Base-by-base conservation (phyloP, 2,329 filamentous ascomycete genomes). In the Niveomyces coronatus region DNA sequence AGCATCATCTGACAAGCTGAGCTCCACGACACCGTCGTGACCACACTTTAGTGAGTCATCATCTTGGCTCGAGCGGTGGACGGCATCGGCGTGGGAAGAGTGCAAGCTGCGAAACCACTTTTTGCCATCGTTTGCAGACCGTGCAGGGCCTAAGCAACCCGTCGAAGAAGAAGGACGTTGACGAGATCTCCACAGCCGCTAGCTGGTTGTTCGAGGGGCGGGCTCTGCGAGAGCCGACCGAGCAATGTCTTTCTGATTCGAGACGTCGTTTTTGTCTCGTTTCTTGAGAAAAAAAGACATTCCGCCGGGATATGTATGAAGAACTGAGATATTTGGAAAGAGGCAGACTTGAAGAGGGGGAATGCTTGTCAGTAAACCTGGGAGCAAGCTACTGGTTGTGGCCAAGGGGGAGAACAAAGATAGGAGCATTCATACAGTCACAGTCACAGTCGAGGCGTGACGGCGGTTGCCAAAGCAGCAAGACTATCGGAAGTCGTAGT, bases 101-200 rank as follows among this genome's bases (percentile, higher is more conserved):
- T 36, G 29, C 9, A 41, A 15, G 39, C 39, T 39, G 7, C 36
- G 32, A 34, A 31, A 38, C 36, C 41, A 43, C 28, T 39, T 39
- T 3, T 31, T 29, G 24, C 38, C 22, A 35, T 43, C 32, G 28
- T 35, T 18, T 29, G 20, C 29, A 19, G 39, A 4, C 9, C 39
- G 33, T 28, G 33, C 9, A 33, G 32, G 18, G 18, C 39, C 33
- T 18, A 41, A 29, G 29, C 39, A 41, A 13, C 16, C 34, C 7
- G 33, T 16, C 14, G 33, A 36, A 14, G 17, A 14, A 37, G 39
- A 40, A 40, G 34, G 41, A 31, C 44, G 47, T 26, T 43, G 40
- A 35, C 44, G 47, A 40, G 44, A 45, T 37, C 46, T 50, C 50
- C 50, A 53, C 45, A 53, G 49, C 46, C 43, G 43, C 50, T 50